Percentiles rank a stretch among this genome's conserved stretches.
Conservation (phyloP, 75 land plant genomes). For the Sequoiadendron giganteum region DNA sequence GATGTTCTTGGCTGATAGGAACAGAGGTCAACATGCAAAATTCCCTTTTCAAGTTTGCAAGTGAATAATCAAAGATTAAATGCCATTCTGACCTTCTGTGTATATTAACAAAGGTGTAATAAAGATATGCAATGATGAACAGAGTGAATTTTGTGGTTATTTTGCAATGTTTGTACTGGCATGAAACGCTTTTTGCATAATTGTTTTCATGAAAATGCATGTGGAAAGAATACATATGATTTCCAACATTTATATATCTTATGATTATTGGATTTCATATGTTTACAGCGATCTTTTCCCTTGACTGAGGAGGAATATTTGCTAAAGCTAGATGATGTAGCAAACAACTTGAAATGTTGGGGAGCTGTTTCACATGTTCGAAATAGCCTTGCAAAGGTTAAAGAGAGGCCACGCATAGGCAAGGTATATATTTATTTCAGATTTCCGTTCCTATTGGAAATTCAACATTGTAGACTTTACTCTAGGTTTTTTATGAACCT, state of each 20-base stretch:
- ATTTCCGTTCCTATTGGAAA: not conserved
- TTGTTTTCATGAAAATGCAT: not conserved
- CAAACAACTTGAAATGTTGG: constrained; percentile 86
- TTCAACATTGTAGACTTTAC: not conserved
- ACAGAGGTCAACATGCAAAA: not conserved
- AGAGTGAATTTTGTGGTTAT: not conserved
- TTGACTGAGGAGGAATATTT: constrained; percentile 94
- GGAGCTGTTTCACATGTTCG: constrained; percentile 95
- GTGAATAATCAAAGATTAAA: not conserved
- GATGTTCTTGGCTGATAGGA: not conserved
- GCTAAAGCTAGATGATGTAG: constrained; percentile 87
- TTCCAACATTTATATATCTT: not conserved
- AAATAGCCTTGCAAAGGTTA: constrained; percentile 72
- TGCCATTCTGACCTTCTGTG: not conserved
- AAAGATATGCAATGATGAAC: not conserved
- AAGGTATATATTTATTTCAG: constrained; percentile 47
- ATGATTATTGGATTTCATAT: not conserved
- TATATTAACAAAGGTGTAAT: not conserved
- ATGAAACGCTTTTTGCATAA: not conserved
- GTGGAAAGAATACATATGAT: not conserved
- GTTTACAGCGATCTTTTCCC: constrained; percentile 84
- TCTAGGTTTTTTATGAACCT: not conserved
- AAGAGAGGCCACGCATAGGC: constrained; percentile 93
- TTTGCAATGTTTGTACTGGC: not conserved
- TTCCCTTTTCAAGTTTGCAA: not conserved